Percentiles rank a stretch among this genome's conserved stretches.
Evolutionary conservation across 805 yeast genomes (phyloP).

Genomic region (Myxozyma monticola): DNA sequence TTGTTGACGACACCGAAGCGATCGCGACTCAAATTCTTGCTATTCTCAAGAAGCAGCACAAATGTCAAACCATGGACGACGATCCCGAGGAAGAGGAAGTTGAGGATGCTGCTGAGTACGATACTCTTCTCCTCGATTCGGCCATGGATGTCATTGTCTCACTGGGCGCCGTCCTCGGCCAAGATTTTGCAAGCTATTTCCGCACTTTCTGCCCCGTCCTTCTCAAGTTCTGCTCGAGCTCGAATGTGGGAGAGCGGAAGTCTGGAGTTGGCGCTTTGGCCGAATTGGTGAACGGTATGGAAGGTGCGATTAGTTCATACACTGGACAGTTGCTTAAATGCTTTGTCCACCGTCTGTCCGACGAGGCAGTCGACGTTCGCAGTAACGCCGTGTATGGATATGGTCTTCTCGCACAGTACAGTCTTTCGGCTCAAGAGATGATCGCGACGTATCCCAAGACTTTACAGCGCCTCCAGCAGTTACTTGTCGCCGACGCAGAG

Average conservation of each 20-base stretch:
- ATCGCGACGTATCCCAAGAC: conserved; percentile 66
- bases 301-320: conserved; percentile 59
- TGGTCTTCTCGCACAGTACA: conserved; percentile 66
- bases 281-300: conserved; percentile 78
- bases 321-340: conserved; percentile 68
- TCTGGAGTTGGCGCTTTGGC: conserved; percentile 87
- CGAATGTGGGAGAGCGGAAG: conserved; percentile 73
- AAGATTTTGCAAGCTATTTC: conserved; percentile 74
- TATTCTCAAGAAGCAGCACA: conserved; percentile 77
- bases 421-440: conserved; percentile 55
- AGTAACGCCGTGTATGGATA: conserved; percentile 96
- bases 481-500: conserved; percentile 75
- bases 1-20: conserved; percentile 60
- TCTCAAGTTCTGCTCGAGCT: conserved; percentile 56
- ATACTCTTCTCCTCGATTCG: conserved; percentile 75
- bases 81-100: conserved; percentile 45
- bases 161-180: conserved; percentile 72
- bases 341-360: conserved; percentile 66
- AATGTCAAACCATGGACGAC: conserved; percentile 76
- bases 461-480: conserved; percentile 64
- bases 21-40: conserved; percentile 71
- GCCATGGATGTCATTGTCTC: conserved; percentile 82
- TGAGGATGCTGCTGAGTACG: conserved; percentile 40
- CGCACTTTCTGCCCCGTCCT: conserved; percentile 67
- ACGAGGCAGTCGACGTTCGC: conserved; percentile 76